Conservation (phyloP, 352 stramenopile species). For the Phytophthora kernoviae region DNA sequence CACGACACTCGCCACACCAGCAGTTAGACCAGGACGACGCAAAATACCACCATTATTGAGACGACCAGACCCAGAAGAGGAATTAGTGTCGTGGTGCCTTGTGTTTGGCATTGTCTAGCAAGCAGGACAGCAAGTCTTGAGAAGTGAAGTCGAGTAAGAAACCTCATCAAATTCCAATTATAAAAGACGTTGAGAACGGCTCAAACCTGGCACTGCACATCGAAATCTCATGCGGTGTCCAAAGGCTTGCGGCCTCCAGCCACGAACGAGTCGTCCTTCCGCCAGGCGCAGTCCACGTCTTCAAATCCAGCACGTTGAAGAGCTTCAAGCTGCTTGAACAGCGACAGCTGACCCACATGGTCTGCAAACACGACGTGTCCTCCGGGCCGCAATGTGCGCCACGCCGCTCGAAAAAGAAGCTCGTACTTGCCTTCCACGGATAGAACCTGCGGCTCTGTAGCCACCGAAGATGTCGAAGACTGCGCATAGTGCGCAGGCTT, state of each 20-base stretch:
- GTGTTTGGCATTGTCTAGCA: conserved; percentile 9
- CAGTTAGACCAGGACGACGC: conserved; percentile 22
- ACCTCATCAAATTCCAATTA: conserved; percentile 21
- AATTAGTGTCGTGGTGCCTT: background rate
- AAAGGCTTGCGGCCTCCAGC: conserved; percentile 54
- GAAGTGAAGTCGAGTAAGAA: background rate
- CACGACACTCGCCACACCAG: conserved; percentile 39
- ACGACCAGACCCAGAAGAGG: background rate
- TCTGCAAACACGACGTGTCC: conserved; percentile 75
- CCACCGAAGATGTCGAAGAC: background rate
- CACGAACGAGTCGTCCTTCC: conserved; percentile 78
- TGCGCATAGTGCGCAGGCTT: conserved; percentile 53
- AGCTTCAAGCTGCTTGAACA: conserved; percentile 68
- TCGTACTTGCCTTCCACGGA: conserved; percentile 47
- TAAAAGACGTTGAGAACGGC: conserved; percentile 9
- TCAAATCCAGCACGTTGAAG: conserved; percentile 66
- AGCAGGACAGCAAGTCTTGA: background rate
- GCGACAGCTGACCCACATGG: conserved; percentile 67
- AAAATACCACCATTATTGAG: conserved; percentile 14
- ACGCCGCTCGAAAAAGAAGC: conserved; percentile 59
- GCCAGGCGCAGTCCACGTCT: conserved; percentile 80
- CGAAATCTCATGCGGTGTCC: conserved; percentile 1
- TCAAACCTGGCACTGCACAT: background rate
- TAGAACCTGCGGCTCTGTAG: background rate
- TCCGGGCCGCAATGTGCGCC: conserved; percentile 54